These are phyloP conservation scores for Lojkania enalia DNA, from an alignment of 2,329 filamentous ascomycete genomes.

Conservation along the genomic window DNA sequence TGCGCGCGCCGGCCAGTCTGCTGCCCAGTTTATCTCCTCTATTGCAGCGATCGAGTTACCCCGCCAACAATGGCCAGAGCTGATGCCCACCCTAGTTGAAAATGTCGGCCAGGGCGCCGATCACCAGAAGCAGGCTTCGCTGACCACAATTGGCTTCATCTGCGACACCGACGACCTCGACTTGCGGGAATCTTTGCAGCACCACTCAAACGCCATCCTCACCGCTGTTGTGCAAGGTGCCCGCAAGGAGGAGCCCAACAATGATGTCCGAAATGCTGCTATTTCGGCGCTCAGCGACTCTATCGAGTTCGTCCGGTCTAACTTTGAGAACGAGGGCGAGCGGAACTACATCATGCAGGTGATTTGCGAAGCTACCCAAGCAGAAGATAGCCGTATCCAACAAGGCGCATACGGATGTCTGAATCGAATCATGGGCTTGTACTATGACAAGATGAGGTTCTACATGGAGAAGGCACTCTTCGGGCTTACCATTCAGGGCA, in stretches of 20 bases:
- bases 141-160: slow-evolving; percentile 97
- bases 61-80: slow-evolving; percentile 87
- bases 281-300: slow-evolving; percentile 95
- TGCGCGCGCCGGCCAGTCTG: slow-evolving; percentile 80
- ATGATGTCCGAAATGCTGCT: slow-evolving; percentile 87
- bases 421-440: slow-evolving; percentile 97
- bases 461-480: slow-evolving; percentile 99
- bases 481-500: slow-evolving; percentile 93
- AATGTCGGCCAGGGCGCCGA: slow-evolving; percentile 87
- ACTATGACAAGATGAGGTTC: slow-evolving; percentile 99
- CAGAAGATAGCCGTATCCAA: slow-evolving; percentile 86
- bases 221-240: slow-evolving; percentile 97
- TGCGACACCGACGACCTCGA: slow-evolving; percentile 94
- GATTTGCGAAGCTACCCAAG: slow-evolving; percentile 97
- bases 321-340: slow-evolving; percentile 99
- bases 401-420: slow-evolving; percentile 95
- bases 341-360: slow-evolving; percentile 99
- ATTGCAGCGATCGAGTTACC: slow-evolving; percentile 95
- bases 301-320: slow-evolving; percentile 94
- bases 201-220: slow-evolving; percentile 95
- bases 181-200: slow-evolving; percentile 75
- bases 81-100: slow-evolving; percentile 86
- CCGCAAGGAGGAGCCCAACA: slow-evolving; percentile 91
- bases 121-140: slow-evolving; percentile 89
- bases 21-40: slow-evolving; percentile 92